Evolutionary conservation across 371 early-diverging fungal species (phyloP).

Genomic region (Mucor circinelloides): DNA sequence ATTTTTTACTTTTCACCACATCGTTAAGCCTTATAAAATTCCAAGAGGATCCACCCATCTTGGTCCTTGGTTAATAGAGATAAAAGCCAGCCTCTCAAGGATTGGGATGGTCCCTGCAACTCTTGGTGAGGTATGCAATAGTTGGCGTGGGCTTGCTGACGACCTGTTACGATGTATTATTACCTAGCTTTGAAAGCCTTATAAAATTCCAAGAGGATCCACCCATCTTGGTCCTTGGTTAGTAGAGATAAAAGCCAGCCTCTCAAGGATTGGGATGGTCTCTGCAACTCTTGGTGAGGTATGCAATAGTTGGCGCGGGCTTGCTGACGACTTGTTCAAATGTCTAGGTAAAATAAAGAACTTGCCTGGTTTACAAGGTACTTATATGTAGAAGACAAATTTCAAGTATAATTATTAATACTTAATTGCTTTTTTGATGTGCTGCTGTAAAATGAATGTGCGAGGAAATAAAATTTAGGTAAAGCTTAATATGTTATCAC

Average conservation of each 20-base stretch:
- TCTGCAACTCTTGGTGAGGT: constrained; percentile 20
- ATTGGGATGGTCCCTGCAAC: constrained; percentile 17
- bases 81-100: constrained; percentile 21
- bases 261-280: constrained; percentile 18
- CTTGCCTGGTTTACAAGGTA: constrained; percentile 19
- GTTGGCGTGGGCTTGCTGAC: constrained; percentile 21
- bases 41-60: constrained; percentile 21
- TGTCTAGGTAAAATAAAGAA: constrained; percentile 24
- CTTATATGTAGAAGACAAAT: constrained; percentile 12
- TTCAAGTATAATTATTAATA: constrained; percentile 20
- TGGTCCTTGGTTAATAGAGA: constrained; percentile 20
- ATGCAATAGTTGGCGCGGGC: constrained; percentile 22
- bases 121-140: constrained; percentile 23
- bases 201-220: constrained; percentile 19
- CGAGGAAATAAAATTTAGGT: constrained; percentile 17
- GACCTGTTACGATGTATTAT: background rate
- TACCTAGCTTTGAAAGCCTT: constrained; percentile 19
- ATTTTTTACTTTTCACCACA: constrained; percentile 11
- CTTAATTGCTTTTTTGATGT: constrained; percentile 10
- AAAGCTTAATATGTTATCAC: constrained; percentile 14
- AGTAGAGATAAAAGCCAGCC: constrained; percentile 23
- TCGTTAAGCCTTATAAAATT: constrained; percentile 23
- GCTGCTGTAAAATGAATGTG: constrained; percentile 14
- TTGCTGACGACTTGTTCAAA: constrained; percentile 20
- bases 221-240: constrained; percentile 19